Evolutionary conservation across 78 protist species (phyloP).

Genomic region (Anaeramoeba ignava): DNA sequence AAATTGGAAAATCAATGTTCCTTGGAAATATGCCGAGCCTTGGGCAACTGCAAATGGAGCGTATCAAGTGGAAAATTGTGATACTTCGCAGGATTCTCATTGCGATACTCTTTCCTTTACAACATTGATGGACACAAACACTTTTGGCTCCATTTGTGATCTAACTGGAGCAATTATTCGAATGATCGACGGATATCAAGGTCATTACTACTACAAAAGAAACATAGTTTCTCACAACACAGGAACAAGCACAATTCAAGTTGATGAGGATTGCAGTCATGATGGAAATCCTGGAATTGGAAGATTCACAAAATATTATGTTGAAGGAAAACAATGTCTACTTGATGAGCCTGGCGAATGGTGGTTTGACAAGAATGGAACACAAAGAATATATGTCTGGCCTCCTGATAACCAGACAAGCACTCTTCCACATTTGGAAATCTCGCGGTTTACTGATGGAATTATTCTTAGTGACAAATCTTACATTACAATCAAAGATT

Average conservation of each 20-base stretch:
- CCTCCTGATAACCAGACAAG: background rate
- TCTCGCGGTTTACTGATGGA: background rate
- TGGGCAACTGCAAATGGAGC: background rate
- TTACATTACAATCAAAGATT: background rate
- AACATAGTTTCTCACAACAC: background rate
- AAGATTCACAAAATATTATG: background rate
- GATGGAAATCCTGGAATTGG: background rate
- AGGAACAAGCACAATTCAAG: background rate
- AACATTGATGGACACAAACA: background rate
- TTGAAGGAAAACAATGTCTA: background rate
- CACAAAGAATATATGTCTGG: background rate
- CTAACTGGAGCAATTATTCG: background rate
- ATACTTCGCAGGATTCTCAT: background rate
- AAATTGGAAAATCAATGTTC: background rate
- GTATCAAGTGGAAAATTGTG: background rate
- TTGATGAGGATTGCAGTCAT: background rate
- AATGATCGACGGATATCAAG: background rate
- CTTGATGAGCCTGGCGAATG: background rate
- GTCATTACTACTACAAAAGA: background rate
- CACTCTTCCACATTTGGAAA: background rate
- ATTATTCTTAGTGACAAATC: background rate
- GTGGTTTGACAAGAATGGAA: background rate
- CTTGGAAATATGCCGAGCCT: background rate
- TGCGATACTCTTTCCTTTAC: background rate
- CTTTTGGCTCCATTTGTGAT: background rate